Conservation (phyloP, 1,284 basidiomycete species). For the Cystobasidium slooffiae region DNA sequence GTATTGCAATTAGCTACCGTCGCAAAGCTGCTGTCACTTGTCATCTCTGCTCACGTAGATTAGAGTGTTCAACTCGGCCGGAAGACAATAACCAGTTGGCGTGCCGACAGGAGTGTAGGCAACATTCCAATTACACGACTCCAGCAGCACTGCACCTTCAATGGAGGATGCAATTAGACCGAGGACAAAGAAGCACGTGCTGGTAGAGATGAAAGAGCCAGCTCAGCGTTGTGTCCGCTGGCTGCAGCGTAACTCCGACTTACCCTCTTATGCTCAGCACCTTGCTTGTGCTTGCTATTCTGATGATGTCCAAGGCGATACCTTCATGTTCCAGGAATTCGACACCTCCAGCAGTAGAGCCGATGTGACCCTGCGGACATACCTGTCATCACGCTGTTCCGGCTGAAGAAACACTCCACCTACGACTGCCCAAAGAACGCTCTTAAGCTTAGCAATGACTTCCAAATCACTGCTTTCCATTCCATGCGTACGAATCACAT, state of each 20-base stretch:
- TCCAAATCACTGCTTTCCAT: conserved; percentile 80
- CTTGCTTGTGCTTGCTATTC: conserved; percentile 85
- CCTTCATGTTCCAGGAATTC: conserved; percentile 93
- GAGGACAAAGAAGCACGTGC: conserved; percentile 94
- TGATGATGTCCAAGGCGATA: conserved; percentile 82
- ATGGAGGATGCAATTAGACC: conserved; percentile 77
- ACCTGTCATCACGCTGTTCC: conserved; percentile 13
- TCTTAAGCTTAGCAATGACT: conserved; percentile 86
- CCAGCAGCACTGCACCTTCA: conserved; percentile 78
- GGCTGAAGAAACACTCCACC: conserved; percentile 55
- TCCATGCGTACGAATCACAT: conserved; percentile 81
- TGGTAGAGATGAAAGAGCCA: conserved; percentile 55
- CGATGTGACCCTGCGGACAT: conserved; percentile 81
- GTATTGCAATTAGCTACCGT: not conserved
- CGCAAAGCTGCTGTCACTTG: not conserved
- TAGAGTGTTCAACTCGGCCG: conserved; percentile 78
- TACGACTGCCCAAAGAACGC: conserved; percentile 94
- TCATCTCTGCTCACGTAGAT: conserved; percentile 66
- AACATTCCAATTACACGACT: conserved; percentile 90
- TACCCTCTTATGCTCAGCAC: conserved; percentile 93
- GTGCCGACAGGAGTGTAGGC: conserved; percentile 71
- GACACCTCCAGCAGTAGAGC: conserved; percentile 85
- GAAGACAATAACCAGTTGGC: conserved; percentile 88
- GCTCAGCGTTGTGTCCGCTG: not conserved
- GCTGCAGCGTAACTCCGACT: conserved; percentile 52